Conservation (phyloP, 2,329 filamentous ascomycete species). For the Exutisphaerella laricina region DNA sequence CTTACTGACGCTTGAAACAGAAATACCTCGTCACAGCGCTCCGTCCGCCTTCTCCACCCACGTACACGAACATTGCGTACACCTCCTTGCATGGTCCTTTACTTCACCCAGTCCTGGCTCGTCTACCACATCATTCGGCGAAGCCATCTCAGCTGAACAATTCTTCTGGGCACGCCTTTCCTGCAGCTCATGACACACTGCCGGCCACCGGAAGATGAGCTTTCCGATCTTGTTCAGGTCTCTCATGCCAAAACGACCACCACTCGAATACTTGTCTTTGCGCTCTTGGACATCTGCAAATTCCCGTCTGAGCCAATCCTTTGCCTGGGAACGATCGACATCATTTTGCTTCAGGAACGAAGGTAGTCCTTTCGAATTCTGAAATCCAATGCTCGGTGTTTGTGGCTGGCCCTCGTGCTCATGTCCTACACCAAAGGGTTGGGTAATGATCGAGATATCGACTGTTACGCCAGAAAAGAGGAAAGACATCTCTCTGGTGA, state of each 20-base stretch:
- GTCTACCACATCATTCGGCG: not conserved
- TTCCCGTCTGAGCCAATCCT: not conserved
- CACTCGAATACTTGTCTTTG: not conserved
- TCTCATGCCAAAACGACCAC: not conserved
- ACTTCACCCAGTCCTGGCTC: not conserved
- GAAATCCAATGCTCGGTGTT: not conserved
- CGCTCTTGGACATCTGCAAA: not conserved
- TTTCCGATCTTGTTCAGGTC: conserved; percentile 4
- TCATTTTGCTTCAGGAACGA: not conserved
- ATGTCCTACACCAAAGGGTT: not conserved
- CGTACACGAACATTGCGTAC: not conserved
- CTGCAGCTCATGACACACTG: conserved; percentile 1
- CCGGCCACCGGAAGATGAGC: not conserved
- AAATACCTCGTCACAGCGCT: not conserved
- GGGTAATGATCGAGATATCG: not conserved
- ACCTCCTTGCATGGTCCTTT: not conserved
- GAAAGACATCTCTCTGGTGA: not conserved
- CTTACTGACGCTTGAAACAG: too few relatives aligned
- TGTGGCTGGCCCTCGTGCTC: not conserved
- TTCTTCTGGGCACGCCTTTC: not conserved
- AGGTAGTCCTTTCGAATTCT: not conserved
- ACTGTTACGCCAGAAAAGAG: not conserved
- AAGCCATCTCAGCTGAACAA: not conserved
- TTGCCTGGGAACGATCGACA: not conserved
- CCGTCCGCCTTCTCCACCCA: not conserved